These are phyloP conservation scores for Umbelopsis ramanniana DNA, from an alignment of 192 early-diverging fungal species.

Conservation along the genomic window DNA sequence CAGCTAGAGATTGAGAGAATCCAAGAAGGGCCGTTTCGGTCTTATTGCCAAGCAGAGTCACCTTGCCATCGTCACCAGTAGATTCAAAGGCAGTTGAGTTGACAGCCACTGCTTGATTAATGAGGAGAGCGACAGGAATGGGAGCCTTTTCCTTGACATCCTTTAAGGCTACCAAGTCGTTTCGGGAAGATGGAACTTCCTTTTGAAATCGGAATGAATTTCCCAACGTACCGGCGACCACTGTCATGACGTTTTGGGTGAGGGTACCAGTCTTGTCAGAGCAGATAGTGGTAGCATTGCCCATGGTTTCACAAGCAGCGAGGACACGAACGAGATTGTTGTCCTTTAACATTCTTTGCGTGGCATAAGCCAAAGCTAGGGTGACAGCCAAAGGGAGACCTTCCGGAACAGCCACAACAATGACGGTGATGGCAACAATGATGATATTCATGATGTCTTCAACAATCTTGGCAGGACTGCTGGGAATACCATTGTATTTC, in stretches of 20 bases:
- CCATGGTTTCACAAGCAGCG: constrained; percentile 98
- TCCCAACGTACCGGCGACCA: constrained; percentile 87
- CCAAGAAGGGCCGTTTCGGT: constrained; percentile 93
- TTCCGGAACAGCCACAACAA: constrained; percentile 98
- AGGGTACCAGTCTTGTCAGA: constrained; percentile 99
- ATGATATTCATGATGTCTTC: constrained; percentile 75
- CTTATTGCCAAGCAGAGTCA: constrained; percentile 85
- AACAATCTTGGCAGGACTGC: constrained; percentile 57
- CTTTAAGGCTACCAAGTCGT: constrained; percentile 51
- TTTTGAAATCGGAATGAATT: constrained; percentile 65
- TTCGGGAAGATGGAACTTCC: constrained; percentile 42
- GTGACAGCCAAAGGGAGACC: constrained; percentile 98
- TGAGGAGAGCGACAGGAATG: constrained; percentile 44
- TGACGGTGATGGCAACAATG: constrained; percentile 90
- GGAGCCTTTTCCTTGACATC: constrained; percentile 54
- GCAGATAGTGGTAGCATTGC: constrained; percentile 97
- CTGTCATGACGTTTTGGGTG: constrained; percentile 97
- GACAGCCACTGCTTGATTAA: constrained; percentile 77
- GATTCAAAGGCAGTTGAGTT: constrained; percentile 82
- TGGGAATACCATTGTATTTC: constrained; percentile 28
- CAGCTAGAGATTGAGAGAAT: constrained; percentile 71
- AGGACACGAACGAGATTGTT: constrained; percentile 97
- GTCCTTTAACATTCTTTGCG: constrained; percentile 94
- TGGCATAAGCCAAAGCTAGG: constrained; percentile 89
- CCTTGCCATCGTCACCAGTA: constrained; percentile 51